Conservation (phyloP, 1,284 basidiomycete genomes). For the Tremellales sp. region DNA sequence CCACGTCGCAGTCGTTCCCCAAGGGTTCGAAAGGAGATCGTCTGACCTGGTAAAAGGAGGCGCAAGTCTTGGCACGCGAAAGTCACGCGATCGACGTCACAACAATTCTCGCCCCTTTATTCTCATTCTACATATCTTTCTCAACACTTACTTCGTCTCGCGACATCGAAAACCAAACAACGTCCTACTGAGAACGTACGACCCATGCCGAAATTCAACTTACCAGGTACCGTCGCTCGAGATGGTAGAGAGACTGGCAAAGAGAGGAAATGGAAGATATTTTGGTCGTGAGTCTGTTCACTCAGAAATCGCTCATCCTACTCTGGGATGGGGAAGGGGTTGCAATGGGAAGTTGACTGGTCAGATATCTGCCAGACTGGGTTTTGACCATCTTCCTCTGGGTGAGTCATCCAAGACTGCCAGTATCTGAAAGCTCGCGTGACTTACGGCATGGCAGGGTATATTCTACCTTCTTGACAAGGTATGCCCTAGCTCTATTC, state of each 20-base stretch:
- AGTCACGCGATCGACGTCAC: no score
- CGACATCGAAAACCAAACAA: no score
- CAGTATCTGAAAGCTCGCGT: background rate
- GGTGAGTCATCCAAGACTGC: conserved; percentile 24
- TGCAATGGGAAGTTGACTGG: conserved; percentile 28
- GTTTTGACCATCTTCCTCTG: conserved; percentile 43
- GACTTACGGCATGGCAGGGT: conserved; percentile 40
- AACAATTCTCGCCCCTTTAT: no score
- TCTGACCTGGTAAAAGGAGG: no score
- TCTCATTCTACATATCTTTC: no score
- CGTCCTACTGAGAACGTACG: no score
- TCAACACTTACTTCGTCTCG: no score
- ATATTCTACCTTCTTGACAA: conserved; percentile 69
- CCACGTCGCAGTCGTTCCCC: no score
- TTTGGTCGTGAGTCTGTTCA: background rate
- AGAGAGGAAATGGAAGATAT: conserved; percentile 5
- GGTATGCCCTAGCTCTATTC: conserved; percentile 9
- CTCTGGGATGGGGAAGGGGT: no score
- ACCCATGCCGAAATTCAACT: background rate
- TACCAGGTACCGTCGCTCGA: background rate
- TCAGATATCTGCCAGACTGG: conserved; percentile 47
- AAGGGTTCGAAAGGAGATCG: no score
- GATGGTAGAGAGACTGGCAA: conserved; percentile 1
- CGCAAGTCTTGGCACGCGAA: no score
- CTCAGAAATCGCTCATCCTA: background rate